Evolutionary conservation across 805 yeast genomes (phyloP).

Genomic region (Alloascoidea africana): DNA sequence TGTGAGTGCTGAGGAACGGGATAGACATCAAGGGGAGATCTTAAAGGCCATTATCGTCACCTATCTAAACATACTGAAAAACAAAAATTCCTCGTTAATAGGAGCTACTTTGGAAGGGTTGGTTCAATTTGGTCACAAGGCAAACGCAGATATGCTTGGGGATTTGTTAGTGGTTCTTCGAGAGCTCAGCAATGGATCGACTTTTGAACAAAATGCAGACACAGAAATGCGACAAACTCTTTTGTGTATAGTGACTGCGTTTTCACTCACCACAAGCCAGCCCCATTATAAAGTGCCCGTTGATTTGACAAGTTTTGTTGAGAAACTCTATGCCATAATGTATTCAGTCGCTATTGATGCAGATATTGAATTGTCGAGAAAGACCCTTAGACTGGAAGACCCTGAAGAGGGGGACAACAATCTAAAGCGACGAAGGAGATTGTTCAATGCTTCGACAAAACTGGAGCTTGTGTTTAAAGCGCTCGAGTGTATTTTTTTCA

Average conservation of each 20-base stretch:
- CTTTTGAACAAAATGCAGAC: constrained; percentile 27
- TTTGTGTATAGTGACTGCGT: constrained; percentile 79
- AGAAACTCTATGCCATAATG: constrained; percentile 54
- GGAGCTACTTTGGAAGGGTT: constrained; percentile 87
- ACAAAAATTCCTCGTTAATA: constrained; percentile 47
- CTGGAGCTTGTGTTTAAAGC: constrained; percentile 70
- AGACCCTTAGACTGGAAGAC: constrained; percentile 66
- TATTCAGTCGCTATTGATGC: constrained; percentile 61
- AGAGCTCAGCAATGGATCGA: constrained; percentile 49
- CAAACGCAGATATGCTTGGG: constrained; percentile 83
- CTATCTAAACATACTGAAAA: constrained; percentile 64
- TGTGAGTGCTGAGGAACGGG: constrained; percentile 78
- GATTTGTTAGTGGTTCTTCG: constrained; percentile 82
- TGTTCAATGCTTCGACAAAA: constrained; percentile 79
- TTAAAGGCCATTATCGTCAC: constrained; percentile 56
- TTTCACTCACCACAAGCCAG: constrained; percentile 69
- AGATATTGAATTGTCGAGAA: constrained; percentile 76
- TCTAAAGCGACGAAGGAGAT: constrained; percentile 22
- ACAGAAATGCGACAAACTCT: constrained; percentile 56
- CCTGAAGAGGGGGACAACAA: constrained; percentile 24
- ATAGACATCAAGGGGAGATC: constrained; percentile 70
- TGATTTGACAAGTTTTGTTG: constrained; percentile 71
- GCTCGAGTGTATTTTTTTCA: constrained; percentile 70
- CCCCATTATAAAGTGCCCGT: constrained; percentile 56
- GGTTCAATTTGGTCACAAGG: constrained; percentile 81